Evolutionary conservation across 495 filamentous ascomycete genomes (phyloP).

Genomic region (Penicillium turbatum): DNA sequence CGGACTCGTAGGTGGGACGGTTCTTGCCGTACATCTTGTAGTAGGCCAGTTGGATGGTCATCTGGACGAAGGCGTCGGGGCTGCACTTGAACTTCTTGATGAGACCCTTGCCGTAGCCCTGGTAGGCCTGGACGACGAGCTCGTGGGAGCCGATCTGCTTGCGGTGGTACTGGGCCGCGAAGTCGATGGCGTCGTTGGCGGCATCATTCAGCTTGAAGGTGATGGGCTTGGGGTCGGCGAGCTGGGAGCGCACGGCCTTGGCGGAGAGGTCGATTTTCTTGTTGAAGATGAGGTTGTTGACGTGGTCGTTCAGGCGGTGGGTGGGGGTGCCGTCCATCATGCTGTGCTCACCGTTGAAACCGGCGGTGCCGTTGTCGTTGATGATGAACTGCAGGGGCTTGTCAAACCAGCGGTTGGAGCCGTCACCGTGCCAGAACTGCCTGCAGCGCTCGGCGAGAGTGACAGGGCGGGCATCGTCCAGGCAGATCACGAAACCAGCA

Average conservation of each 20-base stretch:
- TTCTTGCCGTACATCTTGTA: constrained; percentile 99
- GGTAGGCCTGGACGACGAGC: constrained; percentile 88
- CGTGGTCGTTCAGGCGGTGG: constrained; percentile 90
- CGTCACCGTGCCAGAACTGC: constrained; percentile 98
- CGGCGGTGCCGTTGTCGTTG: constrained; percentile 96
- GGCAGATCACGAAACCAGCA: constrained; percentile 84
- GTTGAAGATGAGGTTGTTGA: constrained; percentile 83
- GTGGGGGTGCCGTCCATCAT: constrained; percentile 99
- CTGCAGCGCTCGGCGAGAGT: constrained; percentile 93
- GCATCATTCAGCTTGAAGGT: constrained; percentile 72
- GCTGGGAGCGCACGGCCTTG: constrained; percentile 68
- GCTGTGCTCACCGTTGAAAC: constrained; percentile 97
- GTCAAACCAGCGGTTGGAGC: constrained; percentile 95
- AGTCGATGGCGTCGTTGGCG: constrained; percentile 68
- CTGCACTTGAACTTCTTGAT: constrained; percentile 99
- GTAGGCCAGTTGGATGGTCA: constrained; percentile 98
- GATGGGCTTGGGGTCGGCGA: constrained; percentile 74
- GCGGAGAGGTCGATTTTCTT: constrained; percentile 85
- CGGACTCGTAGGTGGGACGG: constrained; percentile 97
- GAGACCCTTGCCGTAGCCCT: constrained; percentile 95
- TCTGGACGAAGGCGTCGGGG: constrained; percentile 96
- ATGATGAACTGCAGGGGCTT: constrained; percentile 97
- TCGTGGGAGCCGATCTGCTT: constrained; percentile 82
- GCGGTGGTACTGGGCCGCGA: constrained; percentile 70
- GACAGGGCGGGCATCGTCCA: constrained; percentile 88